phyloP scores from a whole-genome alignment of 2,329 filamentous ascomycete species.

The Pseudonectria buxi region DNA sequence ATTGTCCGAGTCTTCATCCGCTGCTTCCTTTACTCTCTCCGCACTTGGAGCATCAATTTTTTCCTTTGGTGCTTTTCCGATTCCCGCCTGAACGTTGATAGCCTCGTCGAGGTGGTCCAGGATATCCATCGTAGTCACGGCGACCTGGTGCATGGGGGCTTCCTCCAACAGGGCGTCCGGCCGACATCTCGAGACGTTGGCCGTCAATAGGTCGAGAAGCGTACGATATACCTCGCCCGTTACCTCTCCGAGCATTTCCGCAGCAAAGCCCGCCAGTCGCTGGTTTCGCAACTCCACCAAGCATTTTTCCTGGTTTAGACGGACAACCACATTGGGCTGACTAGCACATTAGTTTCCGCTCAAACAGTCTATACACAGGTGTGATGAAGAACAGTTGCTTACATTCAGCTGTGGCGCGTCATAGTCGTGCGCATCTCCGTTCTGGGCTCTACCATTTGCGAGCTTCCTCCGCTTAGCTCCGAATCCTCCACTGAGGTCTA shows the following conservation, averaged over 20 bases:
- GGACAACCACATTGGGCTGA: slow-evolving; percentile 65
- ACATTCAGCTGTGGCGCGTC: slow-evolving; percentile 48
- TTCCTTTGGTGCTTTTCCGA: slow-evolving; percentile 47
- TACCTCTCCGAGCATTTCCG: slow-evolving; percentile 61
- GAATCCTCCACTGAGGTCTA: slow-evolving; percentile 36
- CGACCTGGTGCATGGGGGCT: slow-evolving; percentile 22
- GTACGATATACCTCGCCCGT: slow-evolving; percentile 74
- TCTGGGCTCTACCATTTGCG: slow-evolving; percentile 35
- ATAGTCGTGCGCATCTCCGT: slow-evolving; percentile 23
- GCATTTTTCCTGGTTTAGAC: slow-evolving; percentile 80
- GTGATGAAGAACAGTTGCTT: slow-evolving; percentile 21
- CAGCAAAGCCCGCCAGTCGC: slow-evolving; percentile 65
- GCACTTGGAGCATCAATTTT: slow-evolving; percentile 40
- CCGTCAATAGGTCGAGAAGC: slow-evolving; percentile 64
- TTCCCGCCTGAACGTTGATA: slow-evolving; percentile 48
- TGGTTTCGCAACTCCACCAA: slow-evolving; percentile 75
- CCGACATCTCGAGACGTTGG: slow-evolving; percentile 61
- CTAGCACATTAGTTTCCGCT: slow-evolving; percentile 19
- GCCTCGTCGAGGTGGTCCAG: slow-evolving; percentile 45
- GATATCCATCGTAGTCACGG: slow-evolving; percentile 50
- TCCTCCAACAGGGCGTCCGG: slow-evolving; percentile 40
- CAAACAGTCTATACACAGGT: no score
- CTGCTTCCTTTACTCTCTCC: slow-evolving; percentile 40
- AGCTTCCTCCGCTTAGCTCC: slow-evolving; percentile 49
- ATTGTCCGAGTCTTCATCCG: slow-evolving; percentile 26